phyloP scores from a whole-genome alignment of 2,329 filamentous ascomycete species.

The Paradendryphiella salina region DNA sequence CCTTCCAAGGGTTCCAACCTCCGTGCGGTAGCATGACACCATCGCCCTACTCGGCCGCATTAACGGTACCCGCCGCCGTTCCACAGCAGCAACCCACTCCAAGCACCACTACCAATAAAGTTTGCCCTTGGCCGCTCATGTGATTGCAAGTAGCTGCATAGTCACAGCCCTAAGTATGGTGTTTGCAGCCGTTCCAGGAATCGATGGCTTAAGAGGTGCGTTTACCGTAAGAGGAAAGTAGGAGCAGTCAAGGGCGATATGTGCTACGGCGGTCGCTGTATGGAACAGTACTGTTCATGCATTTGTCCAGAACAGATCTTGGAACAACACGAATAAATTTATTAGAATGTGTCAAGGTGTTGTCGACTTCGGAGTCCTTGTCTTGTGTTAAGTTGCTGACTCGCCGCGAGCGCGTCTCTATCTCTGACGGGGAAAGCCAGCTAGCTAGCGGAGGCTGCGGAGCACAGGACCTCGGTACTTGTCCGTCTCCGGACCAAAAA shows the following conservation, averaged over 20 bases:
- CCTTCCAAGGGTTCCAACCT: conserved; percentile 3
- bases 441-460: too few species aligned
- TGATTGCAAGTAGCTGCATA: conserved; percentile 23
- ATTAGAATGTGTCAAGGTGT: too few species aligned
- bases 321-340: background rate
- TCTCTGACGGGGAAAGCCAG: too few species aligned
- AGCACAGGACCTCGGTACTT: too few species aligned
- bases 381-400: too few species aligned
- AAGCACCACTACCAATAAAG: background rate
- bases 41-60: conserved; percentile 5
- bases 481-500: too few species aligned
- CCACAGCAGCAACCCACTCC: conserved; percentile 6
- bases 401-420: too few species aligned
- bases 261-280: too few species aligned
- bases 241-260: background rate
- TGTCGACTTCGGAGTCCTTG: too few species aligned
- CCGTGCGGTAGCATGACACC: conserved; percentile 5
- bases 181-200: conserved; percentile 44
- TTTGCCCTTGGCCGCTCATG: conserved; percentile 11
- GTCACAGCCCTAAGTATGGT: conserved; percentile 22
- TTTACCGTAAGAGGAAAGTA: conserved; percentile 31
- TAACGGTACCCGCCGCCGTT: conserved; percentile 7
- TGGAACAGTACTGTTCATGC: too few species aligned
- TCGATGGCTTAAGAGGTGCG: conserved; percentile 23
- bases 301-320: too few species aligned